Evolutionary conservation across 2,329 filamentous ascomycete genomes (phyloP).

Genomic region (Neospermospora avenae): DNA sequence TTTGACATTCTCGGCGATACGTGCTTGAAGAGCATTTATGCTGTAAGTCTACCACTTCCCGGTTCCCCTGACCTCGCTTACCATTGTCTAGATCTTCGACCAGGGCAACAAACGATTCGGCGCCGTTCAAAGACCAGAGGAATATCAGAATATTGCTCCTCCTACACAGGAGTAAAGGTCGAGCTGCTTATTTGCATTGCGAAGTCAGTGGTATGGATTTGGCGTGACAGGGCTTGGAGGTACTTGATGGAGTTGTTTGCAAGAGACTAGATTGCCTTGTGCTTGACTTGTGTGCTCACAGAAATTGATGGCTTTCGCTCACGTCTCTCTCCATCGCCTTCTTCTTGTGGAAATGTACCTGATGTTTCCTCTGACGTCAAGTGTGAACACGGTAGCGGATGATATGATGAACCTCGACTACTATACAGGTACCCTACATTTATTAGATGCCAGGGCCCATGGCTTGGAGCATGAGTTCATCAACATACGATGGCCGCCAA

Average conservation of each 20-base stretch:
- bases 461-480: no score
- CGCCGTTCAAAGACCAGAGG: conserved; percentile 46
- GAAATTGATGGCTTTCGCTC: not conserved
- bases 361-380: no score
- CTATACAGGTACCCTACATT: no score
- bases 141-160: conserved; percentile 29
- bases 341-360: not conserved
- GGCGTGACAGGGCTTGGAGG: not conserved
- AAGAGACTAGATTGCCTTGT: not conserved
- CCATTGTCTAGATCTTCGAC: conserved; percentile 50
- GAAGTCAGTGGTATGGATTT: conserved; percentile 6
- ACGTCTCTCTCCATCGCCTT: not conserved
- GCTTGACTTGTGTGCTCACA: not conserved
- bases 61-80: conserved; percentile 10
- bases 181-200: not conserved
- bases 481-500: no score
- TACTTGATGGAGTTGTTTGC: not conserved
- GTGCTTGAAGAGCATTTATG: conserved; percentile 58
- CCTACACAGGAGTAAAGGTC: conserved; percentile 16
- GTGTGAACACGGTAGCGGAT: no score
- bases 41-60: conserved; percentile 39
- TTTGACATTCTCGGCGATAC: conserved; percentile 59
- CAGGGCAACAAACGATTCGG: conserved; percentile 55
- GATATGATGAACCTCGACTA: no score
- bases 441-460: no score